Evolutionary conservation across 768 basidiomycete genomes (phyloP), one percentile per base, ranked within the genome.

Genomic region (Multifurca ochricompacta): DNA sequence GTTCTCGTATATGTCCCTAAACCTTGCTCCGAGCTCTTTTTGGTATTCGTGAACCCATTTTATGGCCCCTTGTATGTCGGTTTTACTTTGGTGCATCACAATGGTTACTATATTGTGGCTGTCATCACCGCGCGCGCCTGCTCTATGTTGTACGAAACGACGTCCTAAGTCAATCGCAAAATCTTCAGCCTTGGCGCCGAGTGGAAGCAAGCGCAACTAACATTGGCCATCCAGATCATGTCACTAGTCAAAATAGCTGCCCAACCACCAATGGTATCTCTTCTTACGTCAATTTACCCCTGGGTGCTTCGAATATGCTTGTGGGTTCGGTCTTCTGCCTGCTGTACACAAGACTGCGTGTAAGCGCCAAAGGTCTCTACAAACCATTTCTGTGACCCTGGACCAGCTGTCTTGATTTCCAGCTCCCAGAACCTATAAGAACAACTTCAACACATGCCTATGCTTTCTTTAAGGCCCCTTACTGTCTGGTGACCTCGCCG

Each of bases 81-180:
- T n/a, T n/a, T n/a, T n/a, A n/a, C n/a, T n/a, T n/a, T n/a, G n/a
- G n/a, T n/a, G n/a, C n/a, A n/a, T n/a, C n/a, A n/a, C n/a, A n/a
- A n/a, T n/a, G 1, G 69, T 69, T 18, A 77, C 61, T 2, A 75
- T 54, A 41, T 74, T 74, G 51, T 74, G 72, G 0, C 48, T 40
- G 31, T 70, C 69, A 27, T 71, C 66, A 0, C 71, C 72, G 16
- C 59, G 60, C 23, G 69, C n/a, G n/a, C n/a, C n/a, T n/a, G n/a
- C n/a, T n/a, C n/a, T n/a, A n/a, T n/a, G n/a, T n/a, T n/a, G n/a
- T n/a, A n/a, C 59, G 66, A 66, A 36, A 25, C 42, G 3, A 68
- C 53, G 36, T 68, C 67, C 67, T 68, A 19, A 11, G 32, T n/a
- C 40, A 23, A 32, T 7, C 21, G 14, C 13, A 6, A 19, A 9